These are phyloP conservation scores for Colletotrichum sp. DNA, from an alignment of 2,329 filamentous ascomycete species.

Conservation along the genomic window DNA sequence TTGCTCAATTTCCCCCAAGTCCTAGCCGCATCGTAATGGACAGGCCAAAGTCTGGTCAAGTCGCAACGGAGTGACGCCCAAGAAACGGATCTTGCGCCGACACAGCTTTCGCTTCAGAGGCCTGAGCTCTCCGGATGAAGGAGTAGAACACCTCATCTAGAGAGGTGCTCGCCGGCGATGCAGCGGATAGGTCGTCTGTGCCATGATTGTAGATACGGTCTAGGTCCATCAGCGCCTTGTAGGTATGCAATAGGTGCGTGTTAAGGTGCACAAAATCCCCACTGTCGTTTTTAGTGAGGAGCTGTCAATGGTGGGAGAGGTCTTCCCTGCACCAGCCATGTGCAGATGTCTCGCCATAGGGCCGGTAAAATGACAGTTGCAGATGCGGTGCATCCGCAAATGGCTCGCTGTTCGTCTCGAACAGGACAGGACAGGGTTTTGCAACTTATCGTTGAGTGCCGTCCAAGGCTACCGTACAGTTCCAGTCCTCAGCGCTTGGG, in stretches of 20 bases:
- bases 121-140: neutral
- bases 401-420: neutral
- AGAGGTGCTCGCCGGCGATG: neutral
- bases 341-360: conserved; percentile 33
- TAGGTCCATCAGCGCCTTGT: neutral
- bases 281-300: conserved; percentile 20
- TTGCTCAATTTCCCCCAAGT: neutral
- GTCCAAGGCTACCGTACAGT: neutral
- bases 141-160: neutral
- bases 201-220: neutral
- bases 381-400: conserved; percentile 6
- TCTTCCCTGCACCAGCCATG: conserved; percentile 34
- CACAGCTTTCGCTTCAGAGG: neutral
- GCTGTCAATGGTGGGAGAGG: conserved; percentile 11
- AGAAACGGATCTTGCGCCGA: neutral
- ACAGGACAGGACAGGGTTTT: neutral
- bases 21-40: neutral
- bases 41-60: neutral
- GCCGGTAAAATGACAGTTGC: conserved; percentile 33
- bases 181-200: neutral
- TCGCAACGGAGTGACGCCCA: neutral
- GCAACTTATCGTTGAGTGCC: neutral
- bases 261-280: neutral
- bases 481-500: neutral
- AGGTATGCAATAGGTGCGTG: neutral